phyloP scores from a whole-genome alignment of 805 yeast genomes.

The Kluyveromyces nonfermentans region DNA sequence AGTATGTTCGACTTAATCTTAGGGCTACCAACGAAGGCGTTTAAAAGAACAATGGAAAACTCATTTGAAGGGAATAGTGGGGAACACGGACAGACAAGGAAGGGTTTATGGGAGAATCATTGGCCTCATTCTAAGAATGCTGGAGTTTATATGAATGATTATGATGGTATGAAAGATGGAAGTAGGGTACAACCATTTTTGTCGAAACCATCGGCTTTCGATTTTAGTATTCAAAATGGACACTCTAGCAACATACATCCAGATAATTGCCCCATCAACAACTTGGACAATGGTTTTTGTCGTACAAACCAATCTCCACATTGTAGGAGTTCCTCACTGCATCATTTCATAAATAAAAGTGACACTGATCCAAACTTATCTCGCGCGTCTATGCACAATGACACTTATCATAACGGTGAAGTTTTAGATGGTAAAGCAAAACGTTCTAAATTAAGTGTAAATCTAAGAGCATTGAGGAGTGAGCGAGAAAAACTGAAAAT shows the following conservation, averaged over 20 bases:
- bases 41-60: constrained; percentile 3
- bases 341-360: no score
- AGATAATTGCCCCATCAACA: no score
- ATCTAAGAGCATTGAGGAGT: background rate
- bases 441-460: background rate
- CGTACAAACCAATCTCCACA: no score
- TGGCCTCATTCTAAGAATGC: no score
- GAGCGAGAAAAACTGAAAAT: background rate
- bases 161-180: no score
- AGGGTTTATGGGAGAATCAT: background rate
- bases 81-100: background rate
- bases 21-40: constrained; percentile 3
- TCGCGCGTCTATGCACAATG: background rate
- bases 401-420: background rate
- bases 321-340: no score
- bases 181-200: no score
- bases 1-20: constrained; percentile 6
- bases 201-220: no score
- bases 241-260: no score
- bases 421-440: background rate
- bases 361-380: background rate
- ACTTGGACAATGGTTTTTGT: no score
- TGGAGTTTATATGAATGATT: no score
- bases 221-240: no score
- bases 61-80: background rate